Evolutionary conservation across 768 basidiomycete species (phyloP), one percentile per base, ranked within the genome.

Genomic region (Nidula microcarpa): DNA sequence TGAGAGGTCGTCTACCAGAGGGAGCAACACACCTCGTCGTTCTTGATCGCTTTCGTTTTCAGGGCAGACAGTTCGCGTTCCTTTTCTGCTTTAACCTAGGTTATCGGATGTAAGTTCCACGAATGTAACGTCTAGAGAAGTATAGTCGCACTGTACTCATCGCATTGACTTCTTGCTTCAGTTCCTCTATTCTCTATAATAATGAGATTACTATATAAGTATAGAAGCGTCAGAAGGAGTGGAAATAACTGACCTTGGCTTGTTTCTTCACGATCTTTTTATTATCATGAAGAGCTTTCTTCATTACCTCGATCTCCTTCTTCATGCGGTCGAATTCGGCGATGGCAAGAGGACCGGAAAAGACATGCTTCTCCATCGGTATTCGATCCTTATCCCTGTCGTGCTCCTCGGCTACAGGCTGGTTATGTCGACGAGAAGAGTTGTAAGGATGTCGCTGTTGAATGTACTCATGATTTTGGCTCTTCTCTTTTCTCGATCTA

Each of bases 241-340:
- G 23, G 23, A 30, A 30, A 30, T 30, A 30, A 55, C 61, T 50
- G 23, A 83, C 85, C 76, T 86, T 86, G 46, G 60, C 68, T 56
- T 86, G 81, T 53, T 80, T 81, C 68, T 77, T 84, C 0, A 74
- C 62, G 0, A 60, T 61, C 58, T 80, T 86, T 65, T 75, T 82
- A 51, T 62, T 68, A 14, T 82, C 78, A 17, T 71, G 66, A 5
- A 73, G 60, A 23, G 75, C 60, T 61, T 73, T 80, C 65, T 81
- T 84, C 56, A 84, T 69, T 5, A 56, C 52, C 47, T 87, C 84
- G 4, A 86, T 60, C 57, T 90, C 85, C 34, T 73, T 76, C 64
- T 74, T 81, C 65, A 86, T 65, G 36, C 72, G 74, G n/a, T 78
- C 77, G 50, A 74, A 74, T 59, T 85, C 83, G 10, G 77, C 72